Evolutionary conservation across 352 stramenopile species (phyloP).

Genomic region (Synura sp.): DNA sequence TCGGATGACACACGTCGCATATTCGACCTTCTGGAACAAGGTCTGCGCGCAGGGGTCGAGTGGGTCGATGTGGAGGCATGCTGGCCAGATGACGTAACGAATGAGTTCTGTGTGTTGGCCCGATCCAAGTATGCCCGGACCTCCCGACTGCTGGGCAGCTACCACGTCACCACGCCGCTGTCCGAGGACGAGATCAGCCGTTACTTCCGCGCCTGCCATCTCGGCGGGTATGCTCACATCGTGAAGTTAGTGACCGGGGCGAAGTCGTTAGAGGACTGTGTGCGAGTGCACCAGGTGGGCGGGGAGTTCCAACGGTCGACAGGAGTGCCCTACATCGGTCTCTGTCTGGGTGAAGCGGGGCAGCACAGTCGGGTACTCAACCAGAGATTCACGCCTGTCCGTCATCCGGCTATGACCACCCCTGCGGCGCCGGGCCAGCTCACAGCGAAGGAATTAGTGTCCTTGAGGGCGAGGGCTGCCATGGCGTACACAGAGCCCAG

Average conservation of each 20-base stretch:
- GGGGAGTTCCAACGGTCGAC: constrained; percentile 56
- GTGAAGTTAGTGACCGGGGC: constrained; percentile 84
- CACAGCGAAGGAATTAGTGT: constrained; percentile 85
- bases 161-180: constrained; percentile 63
- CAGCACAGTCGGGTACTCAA: constrained; percentile 90
- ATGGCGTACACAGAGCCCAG: constrained; percentile 44
- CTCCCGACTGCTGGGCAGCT: constrained; percentile 63
- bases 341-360: constrained; percentile 83
- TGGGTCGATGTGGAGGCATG: constrained; percentile 92
- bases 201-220: not conserved
- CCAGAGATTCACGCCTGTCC: constrained; percentile 88
- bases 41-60: constrained; percentile 84
- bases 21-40: constrained; percentile 73
- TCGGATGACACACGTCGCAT: constrained; percentile 76
- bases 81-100: too few relatives aligned
- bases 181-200: constrained; percentile 42
- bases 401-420: constrained; percentile 79
- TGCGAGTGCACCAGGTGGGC: constrained; percentile 56
- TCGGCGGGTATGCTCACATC: constrained; percentile 60
- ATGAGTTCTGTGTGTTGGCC: too few relatives aligned
- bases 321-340: constrained; percentile 83
- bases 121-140: too few relatives aligned
- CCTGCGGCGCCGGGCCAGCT: constrained; percentile 92
- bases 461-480: constrained; percentile 49
- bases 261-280: constrained; percentile 67